phyloP scores from a whole-genome alignment of 2,329 filamentous ascomycete genomes.

The Hypoxylon sp. region DNA sequence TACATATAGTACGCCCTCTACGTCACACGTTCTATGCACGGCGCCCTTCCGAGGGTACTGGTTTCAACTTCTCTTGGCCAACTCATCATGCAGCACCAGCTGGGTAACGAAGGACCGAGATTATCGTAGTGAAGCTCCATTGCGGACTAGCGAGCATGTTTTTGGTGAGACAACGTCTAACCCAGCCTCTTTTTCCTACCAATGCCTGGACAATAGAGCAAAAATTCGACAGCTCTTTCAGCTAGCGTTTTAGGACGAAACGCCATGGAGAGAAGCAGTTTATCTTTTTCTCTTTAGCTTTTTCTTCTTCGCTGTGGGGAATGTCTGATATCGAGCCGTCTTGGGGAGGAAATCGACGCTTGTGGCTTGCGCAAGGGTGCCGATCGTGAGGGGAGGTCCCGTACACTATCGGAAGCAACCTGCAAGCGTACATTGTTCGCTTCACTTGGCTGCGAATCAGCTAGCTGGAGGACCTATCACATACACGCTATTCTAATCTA shows the following conservation, averaged over 20 bases:
- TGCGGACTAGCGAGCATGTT: not conserved
- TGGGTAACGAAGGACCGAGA: conserved; percentile 31
- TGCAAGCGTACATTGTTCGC: conserved; percentile 19
- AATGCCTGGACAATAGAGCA: not conserved
- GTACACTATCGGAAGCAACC: conserved; percentile 29
- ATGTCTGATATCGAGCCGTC: conserved; percentile 25
- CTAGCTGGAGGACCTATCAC: conserved; percentile 1
- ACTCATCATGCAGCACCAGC: conserved; percentile 35
- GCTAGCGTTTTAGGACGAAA: not conserved
- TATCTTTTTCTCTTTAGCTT: not conserved
- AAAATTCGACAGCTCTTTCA: not conserved
- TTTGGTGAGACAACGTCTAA: not conserved
- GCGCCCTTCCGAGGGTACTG: too few relatives aligned
- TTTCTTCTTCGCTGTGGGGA: conserved; percentile 22
- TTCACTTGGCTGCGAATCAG: not conserved
- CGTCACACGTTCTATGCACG: conserved; percentile 27
- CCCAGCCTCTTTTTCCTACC: not conserved
- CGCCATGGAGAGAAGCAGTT: not conserved
- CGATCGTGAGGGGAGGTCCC: conserved; percentile 35
- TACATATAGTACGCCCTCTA: conserved; percentile 30
- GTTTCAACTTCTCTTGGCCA: conserved; percentile 23
- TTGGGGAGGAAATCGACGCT: conserved; percentile 18
- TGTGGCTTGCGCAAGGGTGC: conserved; percentile 33
- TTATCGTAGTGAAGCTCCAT: not conserved
- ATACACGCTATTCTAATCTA: conserved; percentile 15